Base-by-base conservation (phyloP, 176 grass and related monocot genomes). In the Eragrostis curvula region DNA sequence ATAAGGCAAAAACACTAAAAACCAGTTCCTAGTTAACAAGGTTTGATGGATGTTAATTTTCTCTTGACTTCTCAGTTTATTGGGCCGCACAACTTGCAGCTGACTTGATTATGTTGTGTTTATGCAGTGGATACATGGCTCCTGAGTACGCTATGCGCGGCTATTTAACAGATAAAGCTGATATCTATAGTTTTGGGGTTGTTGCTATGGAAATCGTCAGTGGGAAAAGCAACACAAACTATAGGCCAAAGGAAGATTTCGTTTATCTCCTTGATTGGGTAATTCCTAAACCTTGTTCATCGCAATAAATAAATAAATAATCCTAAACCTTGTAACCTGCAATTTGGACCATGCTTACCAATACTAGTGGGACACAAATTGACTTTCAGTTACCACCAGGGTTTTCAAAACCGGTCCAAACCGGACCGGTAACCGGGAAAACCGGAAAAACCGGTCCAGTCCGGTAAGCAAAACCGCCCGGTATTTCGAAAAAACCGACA, bases 61-160 rank as follows among this genome's bases (percentile, higher is more conserved):
- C 62, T 51, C 25, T 30, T 32, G 51, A 62, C 13, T 80, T 51
- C 24, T 56, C 71, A 55, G 24, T 62, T 23, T 12, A 70, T 71
- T 64, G 72, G 25, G 56, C 65, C 77, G 65, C 65, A 63, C 17
- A 48, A 63, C 17, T 71, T 46, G 45, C 47, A 85, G 36, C 57
- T 65, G 56, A 81, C 18, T 81, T 81, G n/a, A 81, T 55, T 1
- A 8, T 58, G 58, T 61, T 74, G 59, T 64, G 48, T 87, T 82
- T 30, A 80, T 93, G 74, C 79, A 98, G 96, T 66, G 92, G 92
- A 77, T 98, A 95, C 86, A 98, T 98, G 92, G 96, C 96, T 79
- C 96, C 92, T 84, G 92, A 98, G 82, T 98, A 98, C 77, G 92
- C 96, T 86, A 95, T 98, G 92, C 73, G 90, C 89, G 96, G 96